Evolutionary conservation across 441 rosid species (phyloP).

Genomic region (Gossypium davidsonii): DNA sequence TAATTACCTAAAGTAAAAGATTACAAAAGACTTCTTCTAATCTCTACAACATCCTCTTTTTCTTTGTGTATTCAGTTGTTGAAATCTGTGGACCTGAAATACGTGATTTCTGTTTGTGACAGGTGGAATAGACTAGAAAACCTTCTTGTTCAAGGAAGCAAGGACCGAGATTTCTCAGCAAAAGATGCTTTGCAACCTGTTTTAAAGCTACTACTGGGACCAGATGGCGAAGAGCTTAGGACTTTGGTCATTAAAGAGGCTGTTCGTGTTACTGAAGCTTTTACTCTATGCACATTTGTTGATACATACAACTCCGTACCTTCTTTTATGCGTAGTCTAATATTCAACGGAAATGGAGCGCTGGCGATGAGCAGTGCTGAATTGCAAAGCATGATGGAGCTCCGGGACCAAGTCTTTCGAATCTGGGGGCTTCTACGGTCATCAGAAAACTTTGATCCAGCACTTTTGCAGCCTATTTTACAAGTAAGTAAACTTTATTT

Average conservation of each 20-base stretch:
- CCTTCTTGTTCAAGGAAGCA: conserved; percentile 81
- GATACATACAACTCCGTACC: conserved; percentile 76
- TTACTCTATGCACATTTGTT: conserved; percentile 47
- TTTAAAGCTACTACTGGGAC: conserved; percentile 60
- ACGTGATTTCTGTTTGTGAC: conserved; percentile 19
- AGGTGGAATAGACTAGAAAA: conserved; percentile 97
- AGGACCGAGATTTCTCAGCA: conserved; percentile 86
- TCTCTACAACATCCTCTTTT: background rate
- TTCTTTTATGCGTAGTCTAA: conserved; percentile 39
- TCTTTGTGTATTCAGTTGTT: background rate
- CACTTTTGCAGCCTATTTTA: conserved; percentile 65
- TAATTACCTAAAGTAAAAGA: too few relatives aligned
- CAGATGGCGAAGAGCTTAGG: conserved; percentile 79
- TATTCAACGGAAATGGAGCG: conserved; percentile 45
- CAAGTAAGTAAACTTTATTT: conserved; percentile 43
- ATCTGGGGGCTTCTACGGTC: conserved; percentile 73
- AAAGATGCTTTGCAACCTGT: conserved; percentile 91
- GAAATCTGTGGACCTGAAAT: background rate
- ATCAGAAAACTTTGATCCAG: conserved; percentile 77
- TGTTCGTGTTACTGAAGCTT: conserved; percentile 71
- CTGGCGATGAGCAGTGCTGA: conserved; percentile 51
- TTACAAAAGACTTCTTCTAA: too few relatives aligned
- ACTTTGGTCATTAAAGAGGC: conserved; percentile 79
- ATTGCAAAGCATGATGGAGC: conserved; percentile 50
- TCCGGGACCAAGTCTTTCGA: conserved; percentile 68